Base-by-base conservation (phyloP, 768 basidiomycete species). In the Tylopilus rubrobrunneus region DNA sequence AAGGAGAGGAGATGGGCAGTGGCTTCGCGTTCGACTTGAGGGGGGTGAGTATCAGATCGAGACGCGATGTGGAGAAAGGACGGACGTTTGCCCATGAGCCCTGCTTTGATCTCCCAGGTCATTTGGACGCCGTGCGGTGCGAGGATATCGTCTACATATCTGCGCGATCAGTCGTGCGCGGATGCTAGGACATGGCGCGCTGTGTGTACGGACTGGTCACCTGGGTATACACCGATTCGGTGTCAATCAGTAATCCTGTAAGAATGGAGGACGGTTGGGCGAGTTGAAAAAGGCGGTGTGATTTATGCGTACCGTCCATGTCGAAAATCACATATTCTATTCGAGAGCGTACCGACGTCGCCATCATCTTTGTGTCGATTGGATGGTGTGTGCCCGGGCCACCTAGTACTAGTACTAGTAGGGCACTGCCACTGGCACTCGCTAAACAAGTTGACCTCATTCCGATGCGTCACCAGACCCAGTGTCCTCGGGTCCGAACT, bases 31-130 rank as follows among this genome's bases (percentile, higher is more conserved):
- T 87, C 85, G 53, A 86, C 92, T 89, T 57, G 45, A 9, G 23
- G 10, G 19, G 39, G 9, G 17, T 19, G n/a, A 36, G 27, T 31
- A 40, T 37, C 23, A 31, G 11, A 17, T 9, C 5, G 21, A 8
- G 14, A n/a, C 12, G 44, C 27, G 34, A n/a, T 17, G 25, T 27
- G 43, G 23, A 28, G 46, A 34, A 34, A 15, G 34, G 34, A 21
- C 76, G 51, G 45, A 89, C 90, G 81, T 75, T 87, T 89, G 51
- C 91, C 91, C 91, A 92, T 93, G 53, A 87, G 80, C 0, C 86
- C 87, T n/a, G 87, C 84, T 65, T 92, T 92, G 53, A 92, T 89
- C 52, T 89, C 85, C 89, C 89, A 92, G 4, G 87, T 88, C 86
- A 93, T 89, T 57, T 80, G 71, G 56, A 83, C 84, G 27, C 88